These are phyloP conservation scores for Isabelozyma rhagii DNA, from an alignment of 805 yeast species.

Conservation along the genomic window DNA sequence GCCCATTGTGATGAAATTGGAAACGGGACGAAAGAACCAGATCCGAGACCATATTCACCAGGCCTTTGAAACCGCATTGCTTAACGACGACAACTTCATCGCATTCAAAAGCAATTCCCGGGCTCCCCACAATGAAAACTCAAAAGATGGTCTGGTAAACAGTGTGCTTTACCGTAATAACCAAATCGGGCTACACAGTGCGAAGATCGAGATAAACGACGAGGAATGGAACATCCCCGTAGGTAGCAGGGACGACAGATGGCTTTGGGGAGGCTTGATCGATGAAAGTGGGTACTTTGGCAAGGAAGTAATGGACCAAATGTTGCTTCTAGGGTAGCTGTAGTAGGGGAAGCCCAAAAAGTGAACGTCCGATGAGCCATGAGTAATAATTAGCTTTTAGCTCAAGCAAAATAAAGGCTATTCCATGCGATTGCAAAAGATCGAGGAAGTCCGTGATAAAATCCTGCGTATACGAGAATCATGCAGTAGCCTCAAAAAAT, in stretches of 20 bases:
- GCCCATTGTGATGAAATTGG: constrained; percentile 16
- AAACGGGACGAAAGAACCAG: constrained; percentile 23
- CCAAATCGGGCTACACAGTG: constrained; percentile 23
- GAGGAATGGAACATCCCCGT: neutral
- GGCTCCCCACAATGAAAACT: neutral
- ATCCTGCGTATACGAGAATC: no score
- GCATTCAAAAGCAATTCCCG: constrained; percentile 10
- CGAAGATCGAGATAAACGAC: neutral
- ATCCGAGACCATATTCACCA: constrained; percentile 20
- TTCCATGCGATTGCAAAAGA: no score
- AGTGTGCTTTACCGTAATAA: constrained; percentile 12
- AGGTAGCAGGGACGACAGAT: neutral
- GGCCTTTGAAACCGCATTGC: constrained; percentile 13
- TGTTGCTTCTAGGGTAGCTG: neutral
- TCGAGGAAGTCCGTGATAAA: no score
- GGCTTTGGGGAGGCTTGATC: neutral
- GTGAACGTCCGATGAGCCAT: no score
- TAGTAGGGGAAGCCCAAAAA: no score
- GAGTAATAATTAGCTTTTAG: no score
- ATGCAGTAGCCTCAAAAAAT: no score
- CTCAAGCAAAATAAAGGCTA: no score
- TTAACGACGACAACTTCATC: constrained; percentile 20
- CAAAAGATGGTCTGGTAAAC: constrained; percentile 4
- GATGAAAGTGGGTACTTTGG: neutral
- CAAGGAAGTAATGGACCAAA: neutral